A percentile compares a stretch with the other conserved stretches of the same genome.
Conservation (phyloP, 495 filamentous ascomycete genomes). For the Umbilicaria muhlenbergii region DNA sequence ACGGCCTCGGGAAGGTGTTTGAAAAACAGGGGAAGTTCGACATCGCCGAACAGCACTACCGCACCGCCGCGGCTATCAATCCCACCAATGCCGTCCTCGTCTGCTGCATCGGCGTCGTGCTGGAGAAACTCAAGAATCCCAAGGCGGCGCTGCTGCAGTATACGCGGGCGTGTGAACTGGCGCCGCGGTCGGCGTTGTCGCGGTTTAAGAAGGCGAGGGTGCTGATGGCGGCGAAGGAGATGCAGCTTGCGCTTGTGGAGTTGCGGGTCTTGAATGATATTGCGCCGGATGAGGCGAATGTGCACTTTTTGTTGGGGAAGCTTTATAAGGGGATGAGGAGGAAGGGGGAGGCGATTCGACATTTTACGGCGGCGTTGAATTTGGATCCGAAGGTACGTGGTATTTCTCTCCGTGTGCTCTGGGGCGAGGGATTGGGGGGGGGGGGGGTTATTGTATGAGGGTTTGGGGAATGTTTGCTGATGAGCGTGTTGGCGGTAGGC, state of each 20-base stretch:
- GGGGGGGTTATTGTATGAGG: too few species aligned
- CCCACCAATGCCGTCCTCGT: conserved; percentile 81
- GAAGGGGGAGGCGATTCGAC: conserved; percentile 67
- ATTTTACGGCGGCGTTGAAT: conserved; percentile 88
- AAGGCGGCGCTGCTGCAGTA: conserved; percentile 66
- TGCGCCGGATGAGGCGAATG: conserved; percentile 86
- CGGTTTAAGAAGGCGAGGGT: conserved; percentile 86
- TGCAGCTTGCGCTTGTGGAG: conserved; percentile 56
- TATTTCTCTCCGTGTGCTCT: conserved; percentile 2
- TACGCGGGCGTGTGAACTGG: conserved; percentile 58
- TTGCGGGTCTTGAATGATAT: conserved; percentile 72
- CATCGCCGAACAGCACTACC: conserved; percentile 79
- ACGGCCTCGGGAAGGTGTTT: conserved; percentile 82
- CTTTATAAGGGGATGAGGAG: conserved; percentile 69
- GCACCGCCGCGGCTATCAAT: conserved; percentile 71
- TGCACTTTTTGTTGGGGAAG: conserved; percentile 83
- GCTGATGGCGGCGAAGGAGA: conserved; percentile 59
- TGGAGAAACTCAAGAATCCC: conserved; percentile 73
- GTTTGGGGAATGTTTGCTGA: conserved; percentile 12
- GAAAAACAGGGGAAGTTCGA: conserved; percentile 91
- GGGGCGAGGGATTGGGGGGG: neutral
- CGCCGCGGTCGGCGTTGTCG: conserved; percentile 65
- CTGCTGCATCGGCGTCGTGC: conserved; percentile 75
- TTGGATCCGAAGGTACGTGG: conserved; percentile 83
- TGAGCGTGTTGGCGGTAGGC: conserved; percentile 36